These are phyloP conservation scores for Penicillium salamii DNA, from an alignment of 495 filamentous ascomycete genomes.

Conservation along the genomic window DNA sequence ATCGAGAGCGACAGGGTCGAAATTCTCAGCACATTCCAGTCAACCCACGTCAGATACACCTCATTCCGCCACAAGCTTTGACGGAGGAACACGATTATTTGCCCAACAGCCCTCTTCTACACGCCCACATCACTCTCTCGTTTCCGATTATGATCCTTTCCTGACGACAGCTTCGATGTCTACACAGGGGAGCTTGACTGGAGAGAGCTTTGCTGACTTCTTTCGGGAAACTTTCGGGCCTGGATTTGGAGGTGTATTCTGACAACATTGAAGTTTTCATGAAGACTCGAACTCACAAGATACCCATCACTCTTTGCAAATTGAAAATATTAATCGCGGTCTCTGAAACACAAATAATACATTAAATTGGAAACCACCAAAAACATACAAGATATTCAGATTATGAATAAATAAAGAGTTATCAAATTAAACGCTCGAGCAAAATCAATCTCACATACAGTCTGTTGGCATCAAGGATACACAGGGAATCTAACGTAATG, in stretches of 20 bases:
- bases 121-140: not conserved
- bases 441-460: not conserved
- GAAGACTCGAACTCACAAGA: too few relatives aligned
- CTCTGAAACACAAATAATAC: too few relatives aligned
- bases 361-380: too few relatives aligned
- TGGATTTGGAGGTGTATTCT: constrained; percentile 18
- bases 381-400: not conserved
- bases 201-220: constrained; percentile 21
- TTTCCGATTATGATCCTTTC: constrained; percentile 17
- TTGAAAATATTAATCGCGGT: too few relatives aligned
- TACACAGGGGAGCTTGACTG: constrained; percentile 7
- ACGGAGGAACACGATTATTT: not conserved
- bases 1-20: constrained; percentile 3
- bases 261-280: too few relatives aligned
- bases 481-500: not conserved
- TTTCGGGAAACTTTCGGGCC: constrained; percentile 26
- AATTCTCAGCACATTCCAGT: not conserved
- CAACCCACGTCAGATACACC: not conserved
- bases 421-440: not conserved
- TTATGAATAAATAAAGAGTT: not conserved
- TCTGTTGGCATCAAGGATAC: not conserved
- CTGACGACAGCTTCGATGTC: constrained; percentile 9
- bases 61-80: not conserved
- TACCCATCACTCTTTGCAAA: too few relatives aligned
- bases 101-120: not conserved